phyloP scores from a whole-genome alignment of 805 yeast genomes.

The Starmerella ratchasimensis region DNA sequence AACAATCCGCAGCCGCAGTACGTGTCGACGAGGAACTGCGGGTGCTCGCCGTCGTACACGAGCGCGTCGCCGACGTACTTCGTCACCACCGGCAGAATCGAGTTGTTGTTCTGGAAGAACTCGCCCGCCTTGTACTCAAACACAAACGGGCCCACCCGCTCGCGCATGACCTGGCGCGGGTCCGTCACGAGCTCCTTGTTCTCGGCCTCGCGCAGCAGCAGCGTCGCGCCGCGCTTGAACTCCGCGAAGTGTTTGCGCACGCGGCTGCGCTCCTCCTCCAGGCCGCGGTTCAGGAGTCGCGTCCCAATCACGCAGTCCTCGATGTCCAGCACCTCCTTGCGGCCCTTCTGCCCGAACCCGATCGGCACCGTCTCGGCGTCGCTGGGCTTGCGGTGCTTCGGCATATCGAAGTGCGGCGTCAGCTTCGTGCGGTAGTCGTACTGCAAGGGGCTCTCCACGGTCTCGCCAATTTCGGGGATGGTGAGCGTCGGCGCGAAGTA shows the following conservation, averaged over 20 bases:
- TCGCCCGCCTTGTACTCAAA: conserved; percentile 90
- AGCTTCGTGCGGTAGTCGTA: conserved; percentile 78
- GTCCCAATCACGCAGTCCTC: conserved; percentile 93
- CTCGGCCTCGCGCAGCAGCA: conserved; percentile 46
- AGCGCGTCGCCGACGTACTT: conserved; percentile 65
- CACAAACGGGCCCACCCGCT: conserved; percentile 47
- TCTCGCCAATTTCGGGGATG: conserved; percentile 49
- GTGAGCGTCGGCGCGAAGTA: conserved; percentile 41
- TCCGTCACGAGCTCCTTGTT: conserved; percentile 58
- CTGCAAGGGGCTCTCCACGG: conserved; percentile 64
- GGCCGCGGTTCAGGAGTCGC: conserved; percentile 54
- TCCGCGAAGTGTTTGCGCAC: conserved; percentile 37
- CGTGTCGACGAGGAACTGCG: conserved; percentile 74
- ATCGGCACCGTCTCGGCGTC: conserved; percentile 36
- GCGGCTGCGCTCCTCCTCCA: conserved; percentile 50
- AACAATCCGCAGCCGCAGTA: conserved; percentile 94
- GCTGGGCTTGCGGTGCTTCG: conserved; percentile 29
- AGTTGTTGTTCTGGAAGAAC: conserved; percentile 90
- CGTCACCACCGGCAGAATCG: conserved; percentile 74
- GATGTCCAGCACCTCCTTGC: conserved; percentile 60
- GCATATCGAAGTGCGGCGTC: conserved; percentile 88
- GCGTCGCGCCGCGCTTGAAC: conserved; percentile 71
- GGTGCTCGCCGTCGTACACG: conserved; percentile 27
- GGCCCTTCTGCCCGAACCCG: conserved; percentile 81
- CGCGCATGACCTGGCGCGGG: conserved; percentile 64